phyloP scores from a whole-genome alignment of 768 basidiomycete genomes.

The Tylopilus intermedius region DNA sequence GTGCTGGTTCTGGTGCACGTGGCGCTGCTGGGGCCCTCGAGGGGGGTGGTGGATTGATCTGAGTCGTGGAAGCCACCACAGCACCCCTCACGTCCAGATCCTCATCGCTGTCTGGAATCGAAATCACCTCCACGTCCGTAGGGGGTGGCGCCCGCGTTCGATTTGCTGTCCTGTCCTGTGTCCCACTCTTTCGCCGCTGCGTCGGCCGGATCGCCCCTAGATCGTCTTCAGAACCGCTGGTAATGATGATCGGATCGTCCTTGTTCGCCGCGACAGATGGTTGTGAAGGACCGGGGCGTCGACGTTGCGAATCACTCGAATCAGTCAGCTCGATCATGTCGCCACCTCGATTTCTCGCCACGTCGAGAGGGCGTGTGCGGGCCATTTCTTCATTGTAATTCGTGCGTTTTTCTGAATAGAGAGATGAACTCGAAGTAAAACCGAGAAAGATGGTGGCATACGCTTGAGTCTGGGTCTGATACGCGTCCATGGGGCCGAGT shows the following conservation, averaged over 20 bases:
- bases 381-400: constrained; percentile 5
- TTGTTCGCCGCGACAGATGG: background rate
- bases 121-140: constrained; percentile 24
- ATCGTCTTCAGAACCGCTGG: constrained; percentile 22
- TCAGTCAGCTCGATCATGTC: constrained; percentile 22
- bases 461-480: constrained; percentile 12
- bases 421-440: background rate
- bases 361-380: constrained; percentile 9
- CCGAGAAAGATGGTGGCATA: background rate
- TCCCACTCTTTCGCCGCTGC: constrained; percentile 1
- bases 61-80: background rate
- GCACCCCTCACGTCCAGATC: background rate
- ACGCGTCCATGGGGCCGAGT: constrained; percentile 17
- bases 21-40: background rate
- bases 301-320: constrained; percentile 15
- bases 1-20: no score
- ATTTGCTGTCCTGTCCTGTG: background rate
- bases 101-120: constrained; percentile 26
- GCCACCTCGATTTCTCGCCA: constrained; percentile 4
- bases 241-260: constrained; percentile 23
- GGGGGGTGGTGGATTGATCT: background rate
- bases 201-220: background rate
- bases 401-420: constrained; percentile 12
- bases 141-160: constrained; percentile 6
- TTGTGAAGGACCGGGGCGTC: constrained; percentile 4